Percentiles rank a stretch among this genome's conserved stretches.
Evolutionary conservation across 2,329 filamentous ascomycete genomes (phyloP).

Genomic region (Aspergillus persii): DNA sequence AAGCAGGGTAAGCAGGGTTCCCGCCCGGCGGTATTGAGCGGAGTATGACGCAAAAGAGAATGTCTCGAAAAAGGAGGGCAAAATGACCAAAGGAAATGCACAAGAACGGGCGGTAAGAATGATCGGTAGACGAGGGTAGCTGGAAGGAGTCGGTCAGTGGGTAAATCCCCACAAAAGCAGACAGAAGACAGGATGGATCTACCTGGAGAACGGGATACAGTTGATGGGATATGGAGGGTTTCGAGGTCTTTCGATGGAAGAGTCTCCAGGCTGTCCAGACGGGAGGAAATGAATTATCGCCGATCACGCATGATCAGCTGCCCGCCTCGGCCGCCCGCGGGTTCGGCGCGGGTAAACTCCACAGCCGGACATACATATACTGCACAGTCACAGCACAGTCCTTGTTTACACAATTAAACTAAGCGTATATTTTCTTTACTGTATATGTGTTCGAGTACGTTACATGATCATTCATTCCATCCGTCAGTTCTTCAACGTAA

Average conservation of each 20-base stretch:
- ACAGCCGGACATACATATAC: neutral
- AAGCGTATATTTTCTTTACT: neutral
- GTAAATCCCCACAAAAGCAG: neutral
- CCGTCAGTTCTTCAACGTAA: neutral
- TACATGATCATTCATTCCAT: neutral
- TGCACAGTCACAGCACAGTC: neutral
- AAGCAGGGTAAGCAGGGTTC: conserved; percentile 8
- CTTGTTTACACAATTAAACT: neutral
- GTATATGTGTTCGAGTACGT: neutral
- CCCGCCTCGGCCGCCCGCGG: neutral
- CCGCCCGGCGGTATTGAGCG: conserved; percentile 24
- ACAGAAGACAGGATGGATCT: neutral
- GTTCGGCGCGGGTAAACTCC: neutral
- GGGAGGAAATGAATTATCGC: neutral
- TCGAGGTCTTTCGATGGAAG: neutral
- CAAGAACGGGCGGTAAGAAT: neutral
- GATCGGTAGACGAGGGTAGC: neutral
- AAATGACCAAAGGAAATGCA: conserved; percentile 5
- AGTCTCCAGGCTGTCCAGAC: neutral
- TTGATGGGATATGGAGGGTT: neutral
- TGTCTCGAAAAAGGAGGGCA: conserved; percentile 9
- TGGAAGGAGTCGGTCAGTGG: neutral
- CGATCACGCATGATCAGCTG: conserved; percentile 12
- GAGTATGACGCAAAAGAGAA: conserved; percentile 41
- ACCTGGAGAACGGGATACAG: conserved; percentile 1